Evolutionary conservation across 1,284 basidiomycete species (phyloP), one percentile per base, ranked within the genome.

Genomic region (Marasmius sp.): DNA sequence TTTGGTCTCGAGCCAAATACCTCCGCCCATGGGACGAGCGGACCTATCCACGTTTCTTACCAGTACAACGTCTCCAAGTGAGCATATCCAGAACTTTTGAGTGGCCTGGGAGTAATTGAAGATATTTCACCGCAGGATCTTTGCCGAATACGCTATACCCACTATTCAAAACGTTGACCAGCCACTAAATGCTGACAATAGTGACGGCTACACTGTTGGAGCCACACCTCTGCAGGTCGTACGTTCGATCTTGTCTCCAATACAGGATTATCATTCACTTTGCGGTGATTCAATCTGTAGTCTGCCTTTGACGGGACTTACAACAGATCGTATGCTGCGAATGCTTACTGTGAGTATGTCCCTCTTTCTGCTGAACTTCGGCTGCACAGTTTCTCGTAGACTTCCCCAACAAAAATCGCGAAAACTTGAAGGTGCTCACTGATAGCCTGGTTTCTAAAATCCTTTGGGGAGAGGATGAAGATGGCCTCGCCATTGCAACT

Each of bases 321-420:
- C 47, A 58, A 49, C 34, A 59, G 62, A 27, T 64, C 62, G n/a
- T 64, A 64, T 39, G 38, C 56, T 37, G 62, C 62, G 37, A 61
- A 64, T 55, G 45, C 56, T 18, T 64, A 64, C 50, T 61, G 55
- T 63, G 36, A 59, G 22, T 38, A 14, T 27, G 27, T 27, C 27
- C 27, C 27, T 27, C 27, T 2, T 5, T 27, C 27, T 27, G 2
- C 27, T 5, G 27, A 27, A 27, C 5, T 5, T 27, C 5, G 27
- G 27, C 27, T 27, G 27, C 27, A 27, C 27, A 27, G 27, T 27
- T 27, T 27, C 27, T 27, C 27, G 27, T 51, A 63, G 61, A 63
- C 43, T 48, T 22, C 10, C 59, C 62, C 36, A 61, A 58, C 59
- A 53, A 51, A 48, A 54, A 57, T 36, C 59, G 62, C 36, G 16